Evolutionary conservation across 2,329 filamentous ascomycete genomes (phyloP).

Genomic region (Fusarium sp.): DNA sequence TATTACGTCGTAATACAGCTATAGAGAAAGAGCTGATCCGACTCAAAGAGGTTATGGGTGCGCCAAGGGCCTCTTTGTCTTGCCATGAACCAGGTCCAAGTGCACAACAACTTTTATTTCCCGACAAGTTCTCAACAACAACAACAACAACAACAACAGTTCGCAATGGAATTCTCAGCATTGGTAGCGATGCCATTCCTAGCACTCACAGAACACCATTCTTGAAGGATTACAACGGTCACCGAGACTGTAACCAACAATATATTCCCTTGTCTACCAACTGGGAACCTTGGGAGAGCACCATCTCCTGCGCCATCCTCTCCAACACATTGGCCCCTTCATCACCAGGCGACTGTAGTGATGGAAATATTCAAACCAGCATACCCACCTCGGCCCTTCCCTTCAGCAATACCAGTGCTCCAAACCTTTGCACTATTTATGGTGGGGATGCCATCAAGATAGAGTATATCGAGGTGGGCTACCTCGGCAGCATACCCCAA

Average conservation of each 20-base stretch:
- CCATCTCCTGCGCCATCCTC: slow-evolving; percentile 57
- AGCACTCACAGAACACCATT: slow-evolving; percentile 60
- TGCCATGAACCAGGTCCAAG: slow-evolving; percentile 55
- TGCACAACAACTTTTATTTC: neutral
- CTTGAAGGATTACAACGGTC: slow-evolving; percentile 56
- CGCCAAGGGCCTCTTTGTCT: slow-evolving; percentile 54
- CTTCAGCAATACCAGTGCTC: slow-evolving; percentile 45
- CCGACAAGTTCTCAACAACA: neutral
- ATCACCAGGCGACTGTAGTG: slow-evolving; percentile 60
- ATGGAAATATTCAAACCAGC: slow-evolving; percentile 61
- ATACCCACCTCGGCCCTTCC: slow-evolving; percentile 58
- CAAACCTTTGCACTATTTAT: slow-evolving; percentile 46
- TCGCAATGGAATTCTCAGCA: slow-evolving; percentile 56
- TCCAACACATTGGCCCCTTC: slow-evolving; percentile 65
- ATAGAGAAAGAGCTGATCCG: slow-evolving; percentile 64
- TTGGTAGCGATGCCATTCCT: slow-evolving; percentile 53
- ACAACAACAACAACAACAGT: slow-evolving; percentile 45
- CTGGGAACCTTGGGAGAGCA: slow-evolving; percentile 59
- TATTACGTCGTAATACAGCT: slow-evolving; percentile 63
- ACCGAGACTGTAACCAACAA: slow-evolving; percentile 56
- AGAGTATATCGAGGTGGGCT: slow-evolving; percentile 54
- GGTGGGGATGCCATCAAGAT: slow-evolving; percentile 54
- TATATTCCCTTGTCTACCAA: slow-evolving; percentile 54
- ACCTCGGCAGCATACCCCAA: slow-evolving; percentile 43
- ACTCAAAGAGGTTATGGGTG: slow-evolving; percentile 58